Evolutionary conservation across 441 rosid species (phyloP).

Genomic region (Erodium moschatum): DNA sequence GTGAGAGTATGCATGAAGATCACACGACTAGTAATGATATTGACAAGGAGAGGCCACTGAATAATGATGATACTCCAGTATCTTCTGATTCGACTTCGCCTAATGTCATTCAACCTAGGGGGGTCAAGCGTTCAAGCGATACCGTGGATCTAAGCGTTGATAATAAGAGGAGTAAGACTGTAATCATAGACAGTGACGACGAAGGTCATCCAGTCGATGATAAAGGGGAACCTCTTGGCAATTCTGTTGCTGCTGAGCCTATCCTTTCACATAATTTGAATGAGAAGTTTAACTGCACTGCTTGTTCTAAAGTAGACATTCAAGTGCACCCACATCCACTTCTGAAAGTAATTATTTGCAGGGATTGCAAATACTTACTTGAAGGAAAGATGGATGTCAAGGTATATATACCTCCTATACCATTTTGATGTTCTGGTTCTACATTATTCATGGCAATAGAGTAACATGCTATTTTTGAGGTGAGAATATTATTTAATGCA

Average conservation of each 20-base stretch:
- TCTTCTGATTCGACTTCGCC: slow-evolving; percentile 27
- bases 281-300: slow-evolving; percentile 62
- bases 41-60: slow-evolving; percentile 2
- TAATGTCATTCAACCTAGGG: slow-evolving; percentile 27
- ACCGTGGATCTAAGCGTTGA: slow-evolving; percentile 30
- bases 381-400: slow-evolving; percentile 53
- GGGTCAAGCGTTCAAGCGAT: slow-evolving; percentile 40
- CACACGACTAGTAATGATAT: slow-evolving; percentile 18
- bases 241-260: slow-evolving; percentile 22
- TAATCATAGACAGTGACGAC: slow-evolving; percentile 36
- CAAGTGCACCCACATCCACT: slow-evolving; percentile 80
- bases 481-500: slow-evolving; percentile 3
- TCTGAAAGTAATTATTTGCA: slow-evolving; percentile 78
- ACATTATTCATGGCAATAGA: neutral
- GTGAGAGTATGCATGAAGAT: slow-evolving; percentile 25
- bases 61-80: slow-evolving; percentile 31
- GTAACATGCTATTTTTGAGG: neutral
- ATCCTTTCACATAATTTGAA: slow-evolving; percentile 28
- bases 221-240: slow-evolving; percentile 24
- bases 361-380: slow-evolving; percentile 65
- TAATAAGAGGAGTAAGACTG: slow-evolving; percentile 40
- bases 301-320: slow-evolving; percentile 50
- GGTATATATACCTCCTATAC: slow-evolving; percentile 39
- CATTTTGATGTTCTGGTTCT: slow-evolving; percentile 8
- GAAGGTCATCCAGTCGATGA: slow-evolving; percentile 35